These are phyloP conservation scores for Hymenotorrendiella dingleyae DNA, from an alignment of 2,329 filamentous ascomycete genomes.

Conservation along the genomic window DNA sequence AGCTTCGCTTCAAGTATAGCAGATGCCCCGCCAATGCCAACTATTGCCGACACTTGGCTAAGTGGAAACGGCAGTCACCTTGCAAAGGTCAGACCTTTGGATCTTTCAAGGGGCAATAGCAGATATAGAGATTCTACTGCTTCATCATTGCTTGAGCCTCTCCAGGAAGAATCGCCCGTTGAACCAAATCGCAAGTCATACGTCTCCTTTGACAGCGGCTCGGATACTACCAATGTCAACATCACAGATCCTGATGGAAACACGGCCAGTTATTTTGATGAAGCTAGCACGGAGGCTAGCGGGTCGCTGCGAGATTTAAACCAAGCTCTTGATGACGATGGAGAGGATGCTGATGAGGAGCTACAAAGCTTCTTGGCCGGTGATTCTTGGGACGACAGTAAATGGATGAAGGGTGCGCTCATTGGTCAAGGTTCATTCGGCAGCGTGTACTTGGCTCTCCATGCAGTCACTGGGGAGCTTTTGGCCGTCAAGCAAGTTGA, in stretches of 20 bases:
- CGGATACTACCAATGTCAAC: constrained; percentile 64
- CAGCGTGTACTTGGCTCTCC: constrained; percentile 88
- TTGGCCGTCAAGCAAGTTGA: constrained; percentile 99
- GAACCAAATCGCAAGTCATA: constrained; percentile 93
- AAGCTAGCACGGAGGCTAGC: constrained; percentile 64
- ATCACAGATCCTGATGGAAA: constrained; percentile 74
- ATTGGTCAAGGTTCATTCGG: constrained; percentile 97
- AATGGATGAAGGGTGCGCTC: constrained; percentile 98
- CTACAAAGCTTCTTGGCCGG: constrained; percentile 84
- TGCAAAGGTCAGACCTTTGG: constrained; percentile 42
- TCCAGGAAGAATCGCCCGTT: constrained; percentile 79
- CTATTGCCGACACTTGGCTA: constrained; percentile 91
- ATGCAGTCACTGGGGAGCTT: constrained; percentile 92
- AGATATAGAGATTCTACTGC: constrained; percentile 81
- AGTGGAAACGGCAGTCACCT: constrained; percentile 51
- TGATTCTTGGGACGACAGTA: constrained; percentile 92
- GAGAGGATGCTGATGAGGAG: constrained; percentile 85
- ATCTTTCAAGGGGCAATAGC: constrained; percentile 32
- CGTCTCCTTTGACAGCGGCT: constrained; percentile 71
- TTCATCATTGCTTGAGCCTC: constrained; percentile 80
- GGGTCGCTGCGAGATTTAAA: constrained; percentile 80
- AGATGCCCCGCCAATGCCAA: constrained; percentile 91
- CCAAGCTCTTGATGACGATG: constrained; percentile 81
- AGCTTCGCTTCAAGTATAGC: constrained; percentile 89
- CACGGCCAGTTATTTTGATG: constrained; percentile 78